Base-by-base conservation (phyloP, 2,329 filamentous ascomycete genomes). In the Claviceps sorghi region DNA sequence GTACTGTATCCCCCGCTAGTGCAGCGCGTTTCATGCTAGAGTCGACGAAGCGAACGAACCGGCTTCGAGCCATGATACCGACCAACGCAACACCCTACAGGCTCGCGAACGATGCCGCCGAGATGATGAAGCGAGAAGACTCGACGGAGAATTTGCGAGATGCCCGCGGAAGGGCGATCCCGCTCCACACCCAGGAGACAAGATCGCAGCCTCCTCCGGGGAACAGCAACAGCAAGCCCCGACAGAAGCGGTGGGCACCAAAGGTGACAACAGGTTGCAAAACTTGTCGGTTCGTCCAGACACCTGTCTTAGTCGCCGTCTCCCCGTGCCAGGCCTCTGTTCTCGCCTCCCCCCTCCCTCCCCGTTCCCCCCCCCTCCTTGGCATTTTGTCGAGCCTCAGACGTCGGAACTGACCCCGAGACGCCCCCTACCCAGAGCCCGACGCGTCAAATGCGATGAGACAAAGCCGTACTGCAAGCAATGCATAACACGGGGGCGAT, bases 221-320 rank as follows among this genome's bases (percentile, higher is more conserved):
- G 21, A 36, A 11, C 29, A 49, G 21, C 41, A 44, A 29, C 40
- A 32, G 40, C 13, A 45, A 42, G 42, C 51, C 46, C 6, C 40
- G 51, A 19, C 46, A 53, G 22, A 53, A 50, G 26, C 51, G 51
- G 11, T 53, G 51, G 51, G 51, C 51, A 26, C 45, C 51, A 10
- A 53, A 50, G 32, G 40, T 53, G 22, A 45, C 30, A 32, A 49
- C 51, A 32, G 51, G 51, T n/a, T 53, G 51, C 51, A 53, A 46
- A 29, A 53, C 51, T 44, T 53, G 51, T 40, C 51, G 51, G 51
- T 53, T 34, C 51, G 51, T 52, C 10, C 32, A 21, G 38, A 44
- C 38, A 51, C n/a, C 34, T 41, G 42, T 45, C 42, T 26, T 21
- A 40, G 19, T 11, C 11, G 38, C 13, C 29, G 9, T 34, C 5